phyloP scores from a whole-genome alignment of 2,329 filamentous ascomycete species.

The Dothiorella sarmentorum region DNA sequence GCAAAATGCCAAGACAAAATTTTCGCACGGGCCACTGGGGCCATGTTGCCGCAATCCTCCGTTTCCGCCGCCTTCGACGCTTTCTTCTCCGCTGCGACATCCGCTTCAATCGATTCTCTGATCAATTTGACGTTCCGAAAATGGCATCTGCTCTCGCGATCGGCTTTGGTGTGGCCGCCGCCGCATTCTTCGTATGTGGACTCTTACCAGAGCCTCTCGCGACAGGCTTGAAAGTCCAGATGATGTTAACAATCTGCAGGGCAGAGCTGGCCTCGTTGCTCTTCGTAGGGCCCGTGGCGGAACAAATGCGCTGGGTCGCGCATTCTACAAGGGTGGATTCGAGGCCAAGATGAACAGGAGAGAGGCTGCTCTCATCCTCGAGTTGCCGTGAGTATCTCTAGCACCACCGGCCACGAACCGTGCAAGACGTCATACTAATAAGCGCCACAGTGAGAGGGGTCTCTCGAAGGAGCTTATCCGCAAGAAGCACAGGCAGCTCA shows the following conservation, averaged over 20 bases:
- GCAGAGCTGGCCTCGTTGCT: constrained; percentile 87
- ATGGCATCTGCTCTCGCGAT: constrained; percentile 61
- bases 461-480: constrained; percentile 90
- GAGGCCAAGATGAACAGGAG: constrained; percentile 89
- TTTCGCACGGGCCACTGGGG: constrained; percentile 12
- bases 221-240: background rate
- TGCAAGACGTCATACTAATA: background rate
- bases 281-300: constrained; percentile 72
- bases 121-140: constrained; percentile 3
- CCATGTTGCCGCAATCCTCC: constrained; percentile 16
- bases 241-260: constrained; percentile 51
- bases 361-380: constrained; percentile 86
- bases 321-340: constrained; percentile 98
- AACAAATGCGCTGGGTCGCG: constrained; percentile 72
- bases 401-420: background rate
- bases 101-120: background rate
- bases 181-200: constrained; percentile 60
- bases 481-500: constrained; percentile 90
- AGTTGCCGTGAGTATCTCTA: constrained; percentile 66
- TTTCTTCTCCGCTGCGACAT: background rate
- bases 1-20: constrained; percentile 4
- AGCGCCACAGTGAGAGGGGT: constrained; percentile 66
- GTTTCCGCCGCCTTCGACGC: background rate
- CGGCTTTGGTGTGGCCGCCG: constrained; percentile 59
- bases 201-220: background rate